A percentile compares a stretch with the other conserved stretches of the same genome.
phyloP scores from a whole-genome alignment of 164 flowering plant species.

The Vitis labrusca region DNA sequence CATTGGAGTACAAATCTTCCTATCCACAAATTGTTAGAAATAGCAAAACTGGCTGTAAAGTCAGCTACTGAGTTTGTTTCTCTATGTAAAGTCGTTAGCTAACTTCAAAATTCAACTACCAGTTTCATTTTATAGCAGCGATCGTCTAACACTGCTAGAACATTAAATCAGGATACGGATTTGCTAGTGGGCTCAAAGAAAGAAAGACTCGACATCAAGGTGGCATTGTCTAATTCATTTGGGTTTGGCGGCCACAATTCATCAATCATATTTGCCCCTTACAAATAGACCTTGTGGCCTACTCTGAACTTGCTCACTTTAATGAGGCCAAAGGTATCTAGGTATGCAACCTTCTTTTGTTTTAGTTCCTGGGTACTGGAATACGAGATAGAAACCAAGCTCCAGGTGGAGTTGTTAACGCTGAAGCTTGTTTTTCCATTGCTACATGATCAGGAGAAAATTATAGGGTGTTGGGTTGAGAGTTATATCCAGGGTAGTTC shows the following conservation, averaged over 20 bases:
- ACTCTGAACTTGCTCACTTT: background rate
- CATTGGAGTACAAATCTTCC: no score
- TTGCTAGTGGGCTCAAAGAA: conserved; percentile 62
- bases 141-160: background rate
- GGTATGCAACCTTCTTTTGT: background rate
- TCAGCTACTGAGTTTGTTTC: no score
- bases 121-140: background rate
- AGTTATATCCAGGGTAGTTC: no score
- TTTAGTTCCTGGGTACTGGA: no score
- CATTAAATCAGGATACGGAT: conserved; percentile 36
- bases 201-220: conserved; percentile 59
- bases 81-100: no score
- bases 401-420: no score
- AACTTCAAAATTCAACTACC: background rate
- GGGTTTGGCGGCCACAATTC: conserved; percentile 83
- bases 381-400: no score
- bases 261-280: conserved; percentile 63
- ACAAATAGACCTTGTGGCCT: conserved; percentile 15
- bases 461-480: no score
- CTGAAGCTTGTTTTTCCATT: no score
- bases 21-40: no score
- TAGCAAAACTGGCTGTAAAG: no score
- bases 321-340: background rate
- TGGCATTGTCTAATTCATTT: conserved; percentile 66
- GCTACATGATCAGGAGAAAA: no score